These are phyloP conservation scores for Isatis tinctoria DNA, from an alignment of 345 rosid species.

Conservation along the genomic window DNA sequence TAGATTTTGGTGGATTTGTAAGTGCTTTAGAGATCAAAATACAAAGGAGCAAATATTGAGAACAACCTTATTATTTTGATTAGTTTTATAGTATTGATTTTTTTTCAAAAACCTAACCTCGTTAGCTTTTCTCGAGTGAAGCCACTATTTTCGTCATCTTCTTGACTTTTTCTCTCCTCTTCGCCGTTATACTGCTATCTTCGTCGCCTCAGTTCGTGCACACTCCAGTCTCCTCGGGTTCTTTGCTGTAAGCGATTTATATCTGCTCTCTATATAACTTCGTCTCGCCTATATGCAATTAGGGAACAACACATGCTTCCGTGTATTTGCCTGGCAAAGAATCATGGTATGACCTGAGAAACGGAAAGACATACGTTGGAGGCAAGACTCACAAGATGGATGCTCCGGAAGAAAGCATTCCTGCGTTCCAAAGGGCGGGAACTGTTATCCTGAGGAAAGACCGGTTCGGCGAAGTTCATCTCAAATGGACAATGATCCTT, in stretches of 20 bases:
- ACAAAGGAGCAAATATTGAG: no score
- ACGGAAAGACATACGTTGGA: conserved; percentile 62
- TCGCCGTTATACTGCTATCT: conserved; percentile 52
- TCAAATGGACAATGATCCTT: conserved; percentile 94
- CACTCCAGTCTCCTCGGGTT: conserved; percentile 15
- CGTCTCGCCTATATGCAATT: conserved; percentile 1
- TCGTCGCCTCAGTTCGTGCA: conserved; percentile 39
- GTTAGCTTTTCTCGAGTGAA: conserved; percentile 61
- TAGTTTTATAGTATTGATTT: no score
- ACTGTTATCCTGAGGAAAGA: conserved; percentile 91
- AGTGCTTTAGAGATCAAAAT: no score
- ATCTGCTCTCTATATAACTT: not conserved
- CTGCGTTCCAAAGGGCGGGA: conserved; percentile 97
- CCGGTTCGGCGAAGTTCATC: conserved; percentile 89
- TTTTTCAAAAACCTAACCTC: no score
- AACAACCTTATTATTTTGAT: no score
- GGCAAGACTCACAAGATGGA: conserved; percentile 66
- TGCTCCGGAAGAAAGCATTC: conserved; percentile 77
- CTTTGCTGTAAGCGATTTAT: conserved; percentile 32
- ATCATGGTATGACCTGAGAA: conserved; percentile 83
- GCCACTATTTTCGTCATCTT: conserved; percentile 55
- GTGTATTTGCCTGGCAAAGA: conserved; percentile 93
- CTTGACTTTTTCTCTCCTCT: conserved; percentile 52
- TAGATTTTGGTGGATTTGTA: no score
- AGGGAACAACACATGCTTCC: conserved; percentile 65